Evolutionary conservation across 2,329 filamentous ascomycete species (phyloP), one percentile per base, ranked within the genome.

Genomic region (Raffaelea arxii): DNA sequence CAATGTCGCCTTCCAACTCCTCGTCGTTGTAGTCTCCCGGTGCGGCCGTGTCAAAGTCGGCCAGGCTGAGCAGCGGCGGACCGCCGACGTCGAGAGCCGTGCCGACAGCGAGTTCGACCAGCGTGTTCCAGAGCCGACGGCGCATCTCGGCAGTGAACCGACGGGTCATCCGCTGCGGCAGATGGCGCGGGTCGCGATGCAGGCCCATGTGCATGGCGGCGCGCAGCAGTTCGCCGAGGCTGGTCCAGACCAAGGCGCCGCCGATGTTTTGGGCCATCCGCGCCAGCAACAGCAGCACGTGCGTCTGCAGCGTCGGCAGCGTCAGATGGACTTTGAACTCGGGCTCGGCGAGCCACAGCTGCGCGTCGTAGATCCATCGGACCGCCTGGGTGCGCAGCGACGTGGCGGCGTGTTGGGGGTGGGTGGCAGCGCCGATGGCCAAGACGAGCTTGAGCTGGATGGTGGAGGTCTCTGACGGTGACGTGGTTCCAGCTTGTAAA

Each of bases 361-460:
- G 71, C 1, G 69, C 74, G 44, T 76, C 72, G 43, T 71, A 67
- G 2, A 77, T 63, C 74, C 74, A 78, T 36, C 66, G 67, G 18
- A 64, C 59, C 0, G 72, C 70, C 4, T 57, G 55, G 4, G 59
- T 54, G 22, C 71, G 67, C 46, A 75, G 55, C 1, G 65, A 62
- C n/a, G n/a, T n/a, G n/a, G n/a, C n/a, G 35, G 66, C 68, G 1
- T 54, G 49, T 2, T 71, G 66, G 48, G 72, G 70, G 43, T 74
- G 68, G 2, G 74, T 55, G 3, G 65, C 62, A 2, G 67, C 58
- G 12, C 74, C 74, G 5, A 77, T 67, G 2, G 71, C 72, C 62
- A 77, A 66, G 50, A 71, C 66, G 0, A 77, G 63, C 55, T 75
- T 72, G 22, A 77, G 56, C 44, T 72, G 70, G 21, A 75, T 65